Evolutionary conservation across 805 yeast species (phyloP).

Genomic region (Isabelozyma gotoi): DNA sequence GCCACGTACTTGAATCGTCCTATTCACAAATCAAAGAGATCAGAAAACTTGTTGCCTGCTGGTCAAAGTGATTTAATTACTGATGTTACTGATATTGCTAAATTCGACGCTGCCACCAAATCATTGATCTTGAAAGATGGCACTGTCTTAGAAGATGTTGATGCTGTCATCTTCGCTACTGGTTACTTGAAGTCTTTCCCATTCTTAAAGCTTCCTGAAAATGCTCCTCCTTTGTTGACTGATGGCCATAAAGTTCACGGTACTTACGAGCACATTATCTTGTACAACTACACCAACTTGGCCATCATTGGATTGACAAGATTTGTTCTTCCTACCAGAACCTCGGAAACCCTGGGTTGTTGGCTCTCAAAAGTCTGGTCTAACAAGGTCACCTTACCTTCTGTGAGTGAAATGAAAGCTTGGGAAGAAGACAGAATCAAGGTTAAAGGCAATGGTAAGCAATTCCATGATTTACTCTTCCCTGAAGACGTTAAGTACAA

Average conservation of each 20-base stretch:
- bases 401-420: slow-evolving; percentile 29
- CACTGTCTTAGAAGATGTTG: slow-evolving; percentile 15
- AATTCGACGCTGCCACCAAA: slow-evolving; percentile 31
- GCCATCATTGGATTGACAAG: slow-evolving; percentile 39
- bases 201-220: slow-evolving; percentile 12
- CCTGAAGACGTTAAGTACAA: slow-evolving; percentile 61
- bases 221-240: slow-evolving; percentile 15
- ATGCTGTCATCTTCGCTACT: slow-evolving; percentile 22
- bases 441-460: slow-evolving; percentile 13
- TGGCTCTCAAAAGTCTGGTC: slow-evolving; percentile 37
- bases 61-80: slow-evolving; percentile 41
- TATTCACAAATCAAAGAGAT: slow-evolving; percentile 53
- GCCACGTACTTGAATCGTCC: slow-evolving; percentile 33
- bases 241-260: slow-evolving; percentile 36
- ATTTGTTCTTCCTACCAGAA: slow-evolving; percentile 45
- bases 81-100: slow-evolving; percentile 44
- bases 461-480: slow-evolving; percentile 37
- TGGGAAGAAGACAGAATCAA: slow-evolving; percentile 25
- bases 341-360: slow-evolving; percentile 44
- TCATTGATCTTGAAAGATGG: slow-evolving; percentile 22
- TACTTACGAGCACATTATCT: slow-evolving; percentile 41
- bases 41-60: slow-evolving; percentile 43
- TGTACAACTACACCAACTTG: slow-evolving; percentile 42
- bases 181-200: slow-evolving; percentile 28
- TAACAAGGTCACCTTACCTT: slow-evolving; percentile 37